A percentile compares a stretch with the other conserved stretches of the same genome.
phyloP scores from a whole-genome alignment of 176 grass and related monocot species.

The Raddia distichophylla region DNA sequence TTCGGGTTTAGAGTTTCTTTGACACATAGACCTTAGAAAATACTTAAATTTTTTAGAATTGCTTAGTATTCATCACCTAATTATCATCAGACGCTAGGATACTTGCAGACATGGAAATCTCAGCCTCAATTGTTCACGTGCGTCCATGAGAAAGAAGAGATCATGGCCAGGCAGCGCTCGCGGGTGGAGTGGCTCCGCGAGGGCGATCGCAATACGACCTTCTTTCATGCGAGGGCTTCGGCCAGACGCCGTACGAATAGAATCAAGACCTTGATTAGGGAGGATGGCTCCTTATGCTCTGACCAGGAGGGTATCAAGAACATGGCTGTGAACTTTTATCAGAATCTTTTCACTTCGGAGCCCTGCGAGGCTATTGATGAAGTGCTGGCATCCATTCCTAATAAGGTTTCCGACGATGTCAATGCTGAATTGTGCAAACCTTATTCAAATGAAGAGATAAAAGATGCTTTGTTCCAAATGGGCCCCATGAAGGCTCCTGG shows the following conservation, averaged over 20 bases:
- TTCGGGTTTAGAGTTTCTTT: too few relatives aligned
- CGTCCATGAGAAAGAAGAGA: neutral
- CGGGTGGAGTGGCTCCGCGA: neutral
- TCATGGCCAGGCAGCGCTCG: neutral
- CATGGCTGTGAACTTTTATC: neutral
- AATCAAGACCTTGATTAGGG: neutral
- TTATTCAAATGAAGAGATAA: too few relatives aligned
- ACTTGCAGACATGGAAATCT: too few relatives aligned
- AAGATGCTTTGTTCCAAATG: neutral
- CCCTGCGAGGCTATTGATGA: neutral
- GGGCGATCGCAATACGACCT: neutral
- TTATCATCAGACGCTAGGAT: too few relatives aligned
- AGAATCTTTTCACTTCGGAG: neutral
- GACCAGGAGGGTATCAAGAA: neutral
- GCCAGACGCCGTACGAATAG: neutral
- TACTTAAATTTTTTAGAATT: too few relatives aligned
- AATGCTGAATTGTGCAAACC: too few relatives aligned
- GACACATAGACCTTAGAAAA: too few relatives aligned
- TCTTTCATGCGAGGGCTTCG: neutral
- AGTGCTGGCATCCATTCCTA: neutral
- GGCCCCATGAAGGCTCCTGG: neutral
- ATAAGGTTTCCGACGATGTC: too few relatives aligned
- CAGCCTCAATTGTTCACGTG: too few relatives aligned
- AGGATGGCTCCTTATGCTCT: neutral
- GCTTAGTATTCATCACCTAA: too few relatives aligned